Evolutionary conservation across 1,284 basidiomycete genomes (phyloP).

Genomic region (Trametes hirsuta): DNA sequence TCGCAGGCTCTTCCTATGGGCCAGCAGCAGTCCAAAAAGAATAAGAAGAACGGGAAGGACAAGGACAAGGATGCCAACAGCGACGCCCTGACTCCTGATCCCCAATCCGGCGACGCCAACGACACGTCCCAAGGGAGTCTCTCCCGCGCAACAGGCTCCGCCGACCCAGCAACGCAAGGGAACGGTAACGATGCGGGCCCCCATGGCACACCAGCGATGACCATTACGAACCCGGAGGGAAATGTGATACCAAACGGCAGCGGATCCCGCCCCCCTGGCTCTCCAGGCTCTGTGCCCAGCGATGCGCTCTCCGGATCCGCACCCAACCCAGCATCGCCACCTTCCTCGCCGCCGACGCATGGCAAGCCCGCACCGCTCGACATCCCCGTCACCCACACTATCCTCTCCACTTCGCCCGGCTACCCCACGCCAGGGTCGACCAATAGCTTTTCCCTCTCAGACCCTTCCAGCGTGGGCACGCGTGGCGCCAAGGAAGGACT

Average conservation of each 20-base stretch:
- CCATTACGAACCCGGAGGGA: slow-evolving; percentile 54
- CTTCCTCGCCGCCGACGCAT: slow-evolving; percentile 39
- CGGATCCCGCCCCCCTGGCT: slow-evolving; percentile 40
- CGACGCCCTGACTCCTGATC: slow-evolving; percentile 38
- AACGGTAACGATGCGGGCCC: slow-evolving; percentile 23
- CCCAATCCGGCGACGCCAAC: slow-evolving; percentile 38
- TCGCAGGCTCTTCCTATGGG: slow-evolving; percentile 61
- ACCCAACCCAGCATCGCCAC: slow-evolving; percentile 31
- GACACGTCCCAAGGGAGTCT: slow-evolving; percentile 47
- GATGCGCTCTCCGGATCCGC: slow-evolving; percentile 34
- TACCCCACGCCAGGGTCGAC: slow-evolving; percentile 52
- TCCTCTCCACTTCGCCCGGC: slow-evolving; percentile 62
- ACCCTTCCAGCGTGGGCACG: slow-evolving; percentile 43
- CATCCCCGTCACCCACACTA: slow-evolving; percentile 73
- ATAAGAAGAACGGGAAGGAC: slow-evolving; percentile 69
- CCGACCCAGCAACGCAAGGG: slow-evolving; percentile 21
- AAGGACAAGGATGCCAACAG: slow-evolving; percentile 56
- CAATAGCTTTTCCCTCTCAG: slow-evolving; percentile 42
- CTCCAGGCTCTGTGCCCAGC: slow-evolving; percentile 41
- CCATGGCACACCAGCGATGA: slow-evolving; percentile 47
- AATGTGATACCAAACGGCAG: slow-evolving; percentile 35
- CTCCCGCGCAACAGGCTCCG: slow-evolving; percentile 46
- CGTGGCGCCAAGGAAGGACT: slow-evolving; percentile 58
- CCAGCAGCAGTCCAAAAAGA: slow-evolving; percentile 80
- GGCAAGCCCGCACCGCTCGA: slow-evolving; percentile 64